Evolutionary conservation across 2,329 filamentous ascomycete species (phyloP).

Genomic region (Biscogniauxia sp.): DNA sequence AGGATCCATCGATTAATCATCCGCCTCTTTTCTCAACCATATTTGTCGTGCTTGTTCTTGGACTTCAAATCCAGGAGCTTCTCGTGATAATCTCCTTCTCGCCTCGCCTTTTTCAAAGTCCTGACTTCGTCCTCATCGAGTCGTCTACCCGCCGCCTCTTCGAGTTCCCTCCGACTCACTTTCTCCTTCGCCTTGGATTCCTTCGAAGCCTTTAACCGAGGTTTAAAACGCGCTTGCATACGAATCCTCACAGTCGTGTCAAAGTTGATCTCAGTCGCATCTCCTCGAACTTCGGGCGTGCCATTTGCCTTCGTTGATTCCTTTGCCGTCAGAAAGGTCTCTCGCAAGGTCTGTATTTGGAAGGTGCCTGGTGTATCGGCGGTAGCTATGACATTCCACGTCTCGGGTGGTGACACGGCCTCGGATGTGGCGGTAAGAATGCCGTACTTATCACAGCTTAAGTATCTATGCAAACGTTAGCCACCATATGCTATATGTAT

Average conservation of each 20-base stretch:
- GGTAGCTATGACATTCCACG: constrained; percentile 66
- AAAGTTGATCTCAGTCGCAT: constrained; percentile 65
- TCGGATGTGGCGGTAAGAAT: constrained; percentile 73
- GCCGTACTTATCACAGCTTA: constrained; percentile 82
- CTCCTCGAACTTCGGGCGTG: constrained; percentile 68
- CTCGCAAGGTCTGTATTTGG: constrained; percentile 69
- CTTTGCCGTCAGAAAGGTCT: constrained; percentile 66
- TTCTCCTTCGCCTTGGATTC: constrained; percentile 82
- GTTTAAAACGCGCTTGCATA: constrained; percentile 96
- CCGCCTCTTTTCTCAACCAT: constrained; percentile 38
- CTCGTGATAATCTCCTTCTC: constrained; percentile 89
- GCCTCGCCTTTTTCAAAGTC: constrained; percentile 75
- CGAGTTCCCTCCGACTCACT: constrained; percentile 81
- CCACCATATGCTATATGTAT: neutral
- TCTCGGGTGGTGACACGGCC: constrained; percentile 81
- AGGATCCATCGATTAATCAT: constrained; percentile 10
- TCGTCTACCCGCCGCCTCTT: constrained; percentile 72
- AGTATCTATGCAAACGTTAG: constrained; percentile 56
- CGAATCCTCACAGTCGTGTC: constrained; percentile 75
- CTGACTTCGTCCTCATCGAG: constrained; percentile 85
- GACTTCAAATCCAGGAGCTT: constrained; percentile 81
- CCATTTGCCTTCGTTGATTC: constrained; percentile 50
- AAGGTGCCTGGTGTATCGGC: constrained; percentile 69
- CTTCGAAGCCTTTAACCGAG: constrained; percentile 72
- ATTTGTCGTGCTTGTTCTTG: constrained; percentile 93